Conservation (phyloP, 208 protist genomes). For the Kentomonas sorsogonicus region DNA sequence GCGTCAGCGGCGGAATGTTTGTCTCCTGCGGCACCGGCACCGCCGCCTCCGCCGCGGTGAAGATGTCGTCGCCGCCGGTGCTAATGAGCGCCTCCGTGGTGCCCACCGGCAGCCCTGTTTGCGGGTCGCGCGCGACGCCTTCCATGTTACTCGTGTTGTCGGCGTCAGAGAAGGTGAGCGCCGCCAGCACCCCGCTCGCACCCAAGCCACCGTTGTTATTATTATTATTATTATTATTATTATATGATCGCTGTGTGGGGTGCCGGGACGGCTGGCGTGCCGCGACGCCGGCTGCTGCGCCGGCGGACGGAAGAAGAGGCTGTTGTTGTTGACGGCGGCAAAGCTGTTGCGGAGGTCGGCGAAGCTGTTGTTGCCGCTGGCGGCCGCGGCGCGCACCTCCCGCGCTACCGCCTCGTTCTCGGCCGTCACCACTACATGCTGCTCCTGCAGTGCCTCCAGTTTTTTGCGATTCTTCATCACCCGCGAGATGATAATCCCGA, state of each 20-base stretch:
- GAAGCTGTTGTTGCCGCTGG: neutral
- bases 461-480: constrained; percentile 25
- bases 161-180: too few relatives aligned
- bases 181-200: too few relatives aligned
- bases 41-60: constrained; percentile 29
- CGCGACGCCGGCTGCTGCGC: neutral
- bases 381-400: neutral
- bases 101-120: constrained; percentile 28
- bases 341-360: neutral
- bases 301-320: constrained; percentile 20
- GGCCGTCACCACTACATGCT: constrained; percentile 28
- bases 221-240: too few relatives aligned
- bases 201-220: too few relatives aligned
- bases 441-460: constrained; percentile 24
- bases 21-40: constrained; percentile 33
- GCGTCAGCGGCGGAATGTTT: constrained; percentile 47
- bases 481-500: constrained; percentile 31
- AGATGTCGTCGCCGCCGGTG: constrained; percentile 33
- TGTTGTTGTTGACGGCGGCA: constrained; percentile 16
- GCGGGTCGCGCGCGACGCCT: constrained; percentile 15
- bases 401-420: constrained; percentile 32
- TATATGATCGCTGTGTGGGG: neutral
- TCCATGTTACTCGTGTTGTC: constrained; percentile 6
- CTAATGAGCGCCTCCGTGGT: constrained; percentile 43
- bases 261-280: too few relatives aligned